A percentile compares a stretch with the other conserved stretches of the same genome.
Conservation (phyloP, 345 rosid genomes). For the Citrus cavaleriei region DNA sequence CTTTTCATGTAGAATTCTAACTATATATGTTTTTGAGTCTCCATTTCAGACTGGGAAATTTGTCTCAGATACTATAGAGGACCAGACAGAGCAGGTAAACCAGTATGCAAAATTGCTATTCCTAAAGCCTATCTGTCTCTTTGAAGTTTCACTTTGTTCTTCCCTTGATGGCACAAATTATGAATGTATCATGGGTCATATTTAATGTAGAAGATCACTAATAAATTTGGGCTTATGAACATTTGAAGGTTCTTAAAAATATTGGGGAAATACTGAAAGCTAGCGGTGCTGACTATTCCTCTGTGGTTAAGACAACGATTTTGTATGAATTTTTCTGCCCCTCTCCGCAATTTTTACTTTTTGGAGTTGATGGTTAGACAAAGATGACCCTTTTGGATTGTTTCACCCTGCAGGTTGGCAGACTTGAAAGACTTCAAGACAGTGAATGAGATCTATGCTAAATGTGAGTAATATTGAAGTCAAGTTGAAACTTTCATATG, state of each 20-base stretch:
- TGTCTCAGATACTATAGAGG: constrained; percentile 63
- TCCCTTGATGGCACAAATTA: no score
- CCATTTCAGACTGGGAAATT: constrained; percentile 69
- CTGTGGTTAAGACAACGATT: constrained; percentile 61
- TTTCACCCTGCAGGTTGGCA: constrained; percentile 59
- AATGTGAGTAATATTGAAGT: constrained; percentile 54
- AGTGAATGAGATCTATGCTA: constrained; percentile 91
- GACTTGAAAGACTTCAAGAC: constrained; percentile 91
- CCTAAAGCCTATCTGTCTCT: neutral
- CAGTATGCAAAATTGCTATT: neutral
- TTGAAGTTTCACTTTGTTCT: neutral
- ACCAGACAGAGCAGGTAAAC: constrained; percentile 87
- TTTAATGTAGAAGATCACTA: neutral
- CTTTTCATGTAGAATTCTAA: neutral
- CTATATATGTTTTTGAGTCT: constrained; percentile 13
- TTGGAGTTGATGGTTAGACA: neutral
- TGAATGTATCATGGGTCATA: neutral
- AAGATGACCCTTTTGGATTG: neutral
- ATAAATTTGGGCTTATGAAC: neutral
- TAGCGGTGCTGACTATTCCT: constrained; percentile 51
- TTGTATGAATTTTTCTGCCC: constrained; percentile 26
- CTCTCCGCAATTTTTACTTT: neutral
- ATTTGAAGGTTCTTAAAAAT: constrained; percentile 44
- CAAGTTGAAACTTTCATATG: neutral
- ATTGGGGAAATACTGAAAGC: constrained; percentile 67